phyloP scores from a whole-genome alignment of 441 rosid genomes.

The Capsella rubella region DNA sequence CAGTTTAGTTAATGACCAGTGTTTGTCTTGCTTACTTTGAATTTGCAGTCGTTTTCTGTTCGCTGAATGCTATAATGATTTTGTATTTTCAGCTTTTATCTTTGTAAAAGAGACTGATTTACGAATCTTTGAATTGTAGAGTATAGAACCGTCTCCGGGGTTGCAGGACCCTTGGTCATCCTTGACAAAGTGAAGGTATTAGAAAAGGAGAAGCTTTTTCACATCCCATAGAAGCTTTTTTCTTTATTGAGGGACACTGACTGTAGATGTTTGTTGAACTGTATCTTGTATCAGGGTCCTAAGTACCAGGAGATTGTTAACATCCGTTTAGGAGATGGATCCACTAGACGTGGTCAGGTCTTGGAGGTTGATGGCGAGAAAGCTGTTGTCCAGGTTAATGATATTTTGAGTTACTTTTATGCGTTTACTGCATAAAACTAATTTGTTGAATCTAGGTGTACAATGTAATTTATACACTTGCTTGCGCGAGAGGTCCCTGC shows the following conservation, averaged over 20 bases:
- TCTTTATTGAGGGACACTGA: background rate
- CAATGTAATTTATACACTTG: background rate
- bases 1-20: background rate
- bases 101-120: slow-evolving; percentile 25
- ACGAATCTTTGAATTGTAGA: slow-evolving; percentile 44
- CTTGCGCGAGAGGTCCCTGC: background rate
- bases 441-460: background rate
- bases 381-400: slow-evolving; percentile 63
- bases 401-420: background rate
- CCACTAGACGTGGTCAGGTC: slow-evolving; percentile 60
- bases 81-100: background rate
- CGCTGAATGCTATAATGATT: background rate
- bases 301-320: slow-evolving; percentile 67
- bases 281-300: slow-evolving; percentile 50
- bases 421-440: background rate
- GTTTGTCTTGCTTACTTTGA: slow-evolving; percentile 7
- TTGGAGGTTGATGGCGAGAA: slow-evolving; percentile 57
- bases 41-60: slow-evolving; percentile 22
- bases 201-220: background rate
- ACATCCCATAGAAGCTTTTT: background rate
- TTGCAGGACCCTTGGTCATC: slow-evolving; percentile 48
- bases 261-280: background rate
- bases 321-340: slow-evolving; percentile 60
- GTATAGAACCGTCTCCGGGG: slow-evolving; percentile 58
- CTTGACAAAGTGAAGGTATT: slow-evolving; percentile 63